phyloP scores from a whole-genome alignment of 306 rosid genomes.

The Sechiopsis laciniata region DNA sequence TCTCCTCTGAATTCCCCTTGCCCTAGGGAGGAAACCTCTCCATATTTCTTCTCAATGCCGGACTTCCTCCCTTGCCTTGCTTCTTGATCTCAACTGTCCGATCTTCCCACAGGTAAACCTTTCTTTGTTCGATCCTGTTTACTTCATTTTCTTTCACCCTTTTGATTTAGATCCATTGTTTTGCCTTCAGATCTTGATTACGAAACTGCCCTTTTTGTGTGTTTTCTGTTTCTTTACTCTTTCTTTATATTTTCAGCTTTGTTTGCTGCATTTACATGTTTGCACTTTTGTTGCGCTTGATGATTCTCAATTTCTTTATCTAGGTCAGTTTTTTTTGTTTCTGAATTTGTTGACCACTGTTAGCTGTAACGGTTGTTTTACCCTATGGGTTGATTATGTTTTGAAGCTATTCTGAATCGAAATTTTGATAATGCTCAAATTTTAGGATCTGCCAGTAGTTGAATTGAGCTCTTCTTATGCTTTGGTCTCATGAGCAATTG shows the following conservation, averaged over 20 bases:
- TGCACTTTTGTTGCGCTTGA: not conserved
- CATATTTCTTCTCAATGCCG: not conserved
- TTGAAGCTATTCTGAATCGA: not conserved
- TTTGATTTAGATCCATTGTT: slow-evolving; percentile 12
- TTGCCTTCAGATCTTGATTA: slow-evolving; percentile 13
- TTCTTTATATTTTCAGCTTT: too few relatives aligned
- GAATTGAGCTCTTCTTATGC: not conserved
- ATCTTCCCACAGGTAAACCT: slow-evolving; percentile 11
- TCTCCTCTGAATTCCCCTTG: not conserved
- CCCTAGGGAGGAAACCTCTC: slow-evolving; percentile 8
- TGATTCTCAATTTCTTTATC: not conserved
- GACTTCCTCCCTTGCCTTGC: not conserved
- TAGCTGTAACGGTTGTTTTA: not conserved
- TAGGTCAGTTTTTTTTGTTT: not conserved
- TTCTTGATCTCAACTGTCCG: not conserved
- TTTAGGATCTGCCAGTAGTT: not conserved
- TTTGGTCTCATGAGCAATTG: not conserved
- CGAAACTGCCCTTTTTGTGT: not conserved
- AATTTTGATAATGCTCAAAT: not conserved
- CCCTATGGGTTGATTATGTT: not conserved
- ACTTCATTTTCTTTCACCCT: not conserved
- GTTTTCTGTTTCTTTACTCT: not conserved
- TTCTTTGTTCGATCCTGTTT: not conserved
- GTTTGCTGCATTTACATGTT: not conserved
- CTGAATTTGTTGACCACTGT: not conserved